These are phyloP conservation scores for Raphanus hybrid DNA, from an alignment of 441 rosid genomes.

Conservation along the genomic window DNA sequence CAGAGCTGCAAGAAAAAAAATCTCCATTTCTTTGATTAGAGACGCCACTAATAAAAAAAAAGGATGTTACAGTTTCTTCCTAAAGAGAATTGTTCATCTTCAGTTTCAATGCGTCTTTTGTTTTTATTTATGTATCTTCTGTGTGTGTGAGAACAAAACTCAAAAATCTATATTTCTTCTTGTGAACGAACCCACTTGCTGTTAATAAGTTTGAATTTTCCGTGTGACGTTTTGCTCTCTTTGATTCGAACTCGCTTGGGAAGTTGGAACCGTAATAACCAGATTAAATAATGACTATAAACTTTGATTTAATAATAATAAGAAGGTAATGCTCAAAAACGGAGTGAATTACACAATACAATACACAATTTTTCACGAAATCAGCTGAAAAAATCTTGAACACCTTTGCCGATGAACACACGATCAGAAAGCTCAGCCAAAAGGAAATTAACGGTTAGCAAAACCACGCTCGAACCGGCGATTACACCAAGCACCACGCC, in stretches of 20 bases:
- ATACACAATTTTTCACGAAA: background rate
- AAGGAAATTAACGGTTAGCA: constrained; percentile 84
- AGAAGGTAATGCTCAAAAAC: background rate
- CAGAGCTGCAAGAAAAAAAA: background rate
- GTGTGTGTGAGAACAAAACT: background rate
- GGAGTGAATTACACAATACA: background rate
- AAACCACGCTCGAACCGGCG: constrained; percentile 82
- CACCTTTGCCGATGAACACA: constrained; percentile 77
- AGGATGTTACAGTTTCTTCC: constrained; percentile 20
- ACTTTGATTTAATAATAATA: background rate
- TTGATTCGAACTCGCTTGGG: background rate
- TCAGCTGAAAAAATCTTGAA: constrained; percentile 78
- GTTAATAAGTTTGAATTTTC: constrained; percentile 11
- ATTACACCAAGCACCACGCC: constrained; percentile 89
- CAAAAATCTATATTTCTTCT: background rate
- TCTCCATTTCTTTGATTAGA: constrained; percentile 14
- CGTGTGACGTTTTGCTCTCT: background rate
- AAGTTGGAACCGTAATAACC: background rate
- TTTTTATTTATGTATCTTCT: background rate
- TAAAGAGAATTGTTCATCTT: constrained; percentile 15
- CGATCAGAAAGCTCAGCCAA: constrained; percentile 88
- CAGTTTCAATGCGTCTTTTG: constrained; percentile 1
- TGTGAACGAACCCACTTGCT: background rate
- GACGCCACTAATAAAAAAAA: constrained; percentile 11
- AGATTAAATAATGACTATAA: background rate